Evolutionary conservation across 139 green algal species (phyloP).

Genomic region (Cymbomonas tetramitiformis): DNA sequence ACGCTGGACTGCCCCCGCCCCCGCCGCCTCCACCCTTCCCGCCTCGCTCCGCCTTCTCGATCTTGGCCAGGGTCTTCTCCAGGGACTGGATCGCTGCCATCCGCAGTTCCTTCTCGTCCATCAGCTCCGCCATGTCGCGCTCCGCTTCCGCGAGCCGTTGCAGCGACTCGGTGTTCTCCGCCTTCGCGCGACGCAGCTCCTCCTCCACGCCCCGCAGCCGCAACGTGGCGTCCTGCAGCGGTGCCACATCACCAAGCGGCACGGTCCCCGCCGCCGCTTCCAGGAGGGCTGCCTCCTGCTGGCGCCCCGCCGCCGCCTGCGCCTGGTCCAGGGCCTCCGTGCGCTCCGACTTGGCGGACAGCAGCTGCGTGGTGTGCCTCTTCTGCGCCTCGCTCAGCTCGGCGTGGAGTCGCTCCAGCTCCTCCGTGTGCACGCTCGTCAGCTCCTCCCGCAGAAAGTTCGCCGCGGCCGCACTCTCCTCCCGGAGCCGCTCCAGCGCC

Average conservation of each 20-base stretch:
- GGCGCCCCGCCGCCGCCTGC: too few relatives aligned
- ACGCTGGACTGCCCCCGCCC: conserved; percentile 9
- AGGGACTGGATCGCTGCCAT: conserved; percentile 24
- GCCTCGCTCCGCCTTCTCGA: conserved; percentile 31
- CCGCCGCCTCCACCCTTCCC: not conserved
- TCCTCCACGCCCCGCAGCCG: too few relatives aligned
- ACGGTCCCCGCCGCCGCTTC: too few relatives aligned
- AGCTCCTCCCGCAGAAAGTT: conserved; percentile 1
- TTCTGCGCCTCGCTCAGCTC: too few relatives aligned
- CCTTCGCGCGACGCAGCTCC: too few relatives aligned
- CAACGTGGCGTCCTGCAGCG: too few relatives aligned
- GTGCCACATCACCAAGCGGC: too few relatives aligned
- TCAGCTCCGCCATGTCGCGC: conserved; percentile 12
- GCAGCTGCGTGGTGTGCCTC: too few relatives aligned
- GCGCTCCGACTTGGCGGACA: too few relatives aligned
- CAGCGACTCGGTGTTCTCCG: not conserved
- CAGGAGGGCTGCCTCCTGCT: too few relatives aligned
- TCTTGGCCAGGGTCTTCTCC: not conserved
- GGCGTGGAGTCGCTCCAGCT: not conserved
- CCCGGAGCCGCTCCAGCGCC: conserved; percentile 7
- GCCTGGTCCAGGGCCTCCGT: too few relatives aligned
- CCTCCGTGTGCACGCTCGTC: not conserved
- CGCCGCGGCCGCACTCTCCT: conserved; percentile 11
- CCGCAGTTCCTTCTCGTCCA: conserved; percentile 13
- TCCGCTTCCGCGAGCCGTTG: not conserved